Conservation (phyloP, 495 filamentous ascomycete genomes). For the Xanthoparmelia taractica region DNA sequence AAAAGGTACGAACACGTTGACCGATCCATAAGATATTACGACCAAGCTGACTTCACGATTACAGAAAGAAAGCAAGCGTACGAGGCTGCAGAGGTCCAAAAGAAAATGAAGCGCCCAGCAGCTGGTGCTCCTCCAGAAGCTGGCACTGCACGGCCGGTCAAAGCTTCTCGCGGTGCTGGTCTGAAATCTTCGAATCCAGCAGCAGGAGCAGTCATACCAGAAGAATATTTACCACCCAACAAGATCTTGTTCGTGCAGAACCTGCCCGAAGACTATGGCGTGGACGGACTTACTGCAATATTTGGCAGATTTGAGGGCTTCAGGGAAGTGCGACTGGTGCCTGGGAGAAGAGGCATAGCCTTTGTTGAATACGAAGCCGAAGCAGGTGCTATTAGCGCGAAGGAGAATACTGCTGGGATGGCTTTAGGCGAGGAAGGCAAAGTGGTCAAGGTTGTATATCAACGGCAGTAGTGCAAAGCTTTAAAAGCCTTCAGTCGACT, state of each 20-base stretch:
- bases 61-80: slow-evolving; percentile 86
- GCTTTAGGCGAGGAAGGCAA: slow-evolving; percentile 62
- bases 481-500: not conserved
- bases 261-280: slow-evolving; percentile 76
- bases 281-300: slow-evolving; percentile 67
- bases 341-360: slow-evolving; percentile 79
- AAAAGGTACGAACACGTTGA: slow-evolving; percentile 56
- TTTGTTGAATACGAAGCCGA: slow-evolving; percentile 96
- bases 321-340: slow-evolving; percentile 82
- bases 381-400: slow-evolving; percentile 82
- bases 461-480: slow-evolving; percentile 57
- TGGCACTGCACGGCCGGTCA: slow-evolving; percentile 54
- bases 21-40: not conserved
- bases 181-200: slow-evolving; percentile 70
- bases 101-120: slow-evolving; percentile 69
- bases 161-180: slow-evolving; percentile 66
- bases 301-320: slow-evolving; percentile 93
- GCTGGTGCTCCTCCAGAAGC: slow-evolving; percentile 42
- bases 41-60: not conserved
- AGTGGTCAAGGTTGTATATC: slow-evolving; percentile 78
- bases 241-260: slow-evolving; percentile 96
- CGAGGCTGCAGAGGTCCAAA: slow-evolving; percentile 73
- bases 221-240: slow-evolving; percentile 96
- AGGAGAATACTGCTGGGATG: slow-evolving; percentile 93
- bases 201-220: slow-evolving; percentile 72